Conservation (phyloP, 768 basidiomycete genomes). For the Tricholoma terreum region DNA sequence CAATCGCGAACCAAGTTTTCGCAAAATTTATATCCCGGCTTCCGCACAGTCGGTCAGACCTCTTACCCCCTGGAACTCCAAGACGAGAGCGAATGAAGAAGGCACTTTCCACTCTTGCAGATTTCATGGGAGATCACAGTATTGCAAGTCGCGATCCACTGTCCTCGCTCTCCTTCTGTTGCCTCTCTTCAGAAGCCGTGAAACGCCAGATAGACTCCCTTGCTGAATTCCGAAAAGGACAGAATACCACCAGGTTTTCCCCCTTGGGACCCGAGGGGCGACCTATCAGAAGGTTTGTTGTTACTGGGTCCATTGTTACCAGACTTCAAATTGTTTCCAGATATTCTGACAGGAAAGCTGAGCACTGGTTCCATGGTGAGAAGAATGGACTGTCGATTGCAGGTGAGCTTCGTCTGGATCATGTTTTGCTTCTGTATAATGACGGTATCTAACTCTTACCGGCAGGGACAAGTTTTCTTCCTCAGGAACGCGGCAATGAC, state of each 20-base stretch:
- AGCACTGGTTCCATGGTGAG: slow-evolving; percentile 65
- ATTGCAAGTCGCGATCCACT: slow-evolving; percentile 50
- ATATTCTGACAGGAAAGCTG: slow-evolving; percentile 54
- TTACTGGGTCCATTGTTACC: slow-evolving; percentile 4
- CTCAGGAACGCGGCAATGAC: slow-evolving; percentile 15
- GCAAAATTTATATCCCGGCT: slow-evolving; percentile 58
- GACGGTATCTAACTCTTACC: background rate
- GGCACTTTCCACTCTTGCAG: slow-evolving; percentile 53
- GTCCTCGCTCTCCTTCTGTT: slow-evolving; percentile 69
- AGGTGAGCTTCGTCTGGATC: slow-evolving; percentile 30
- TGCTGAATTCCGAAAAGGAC: slow-evolving; percentile 42
- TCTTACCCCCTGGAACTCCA: slow-evolving; percentile 32
- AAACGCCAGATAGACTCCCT: slow-evolving; percentile 51
- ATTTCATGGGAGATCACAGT: slow-evolving; percentile 43
- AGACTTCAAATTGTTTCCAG: slow-evolving; percentile 24
- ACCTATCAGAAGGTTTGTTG: slow-evolving; percentile 57
- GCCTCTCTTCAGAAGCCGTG: slow-evolving; percentile 49
- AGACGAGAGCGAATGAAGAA: slow-evolving; percentile 48
- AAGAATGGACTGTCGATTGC: slow-evolving; percentile 54
- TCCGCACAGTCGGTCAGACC: slow-evolving; percentile 47
- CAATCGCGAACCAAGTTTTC: slow-evolving; percentile 63
- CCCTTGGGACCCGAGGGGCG: slow-evolving; percentile 57
- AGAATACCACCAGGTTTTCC: slow-evolving; percentile 42
- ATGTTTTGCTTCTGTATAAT: background rate
- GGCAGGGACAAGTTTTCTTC: slow-evolving; percentile 16